Evolutionary conservation across 2,329 filamentous ascomycete species (phyloP).

Genomic region (Alternaria sp.): DNA sequence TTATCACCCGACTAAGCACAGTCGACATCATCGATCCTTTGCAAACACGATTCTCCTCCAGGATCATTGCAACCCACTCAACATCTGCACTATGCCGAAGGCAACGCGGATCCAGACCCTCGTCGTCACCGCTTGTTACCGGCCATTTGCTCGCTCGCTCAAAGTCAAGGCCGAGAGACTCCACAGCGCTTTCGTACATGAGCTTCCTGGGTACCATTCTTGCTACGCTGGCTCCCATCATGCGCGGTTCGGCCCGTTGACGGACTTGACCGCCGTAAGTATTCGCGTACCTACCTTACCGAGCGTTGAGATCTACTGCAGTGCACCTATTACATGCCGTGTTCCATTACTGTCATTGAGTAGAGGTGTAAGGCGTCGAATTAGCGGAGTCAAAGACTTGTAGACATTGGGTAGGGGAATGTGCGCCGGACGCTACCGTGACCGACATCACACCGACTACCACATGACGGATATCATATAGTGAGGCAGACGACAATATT

Average conservation of each 20-base stretch:
- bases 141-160: background rate
- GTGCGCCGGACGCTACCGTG: background rate
- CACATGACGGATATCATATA: background rate
- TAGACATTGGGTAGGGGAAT: background rate
- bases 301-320: background rate
- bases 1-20: background rate
- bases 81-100: conserved; percentile 3
- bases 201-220: background rate
- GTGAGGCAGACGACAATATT: background rate
- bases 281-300: conserved; percentile 2
- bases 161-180: background rate
- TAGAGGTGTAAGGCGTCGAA: background rate
- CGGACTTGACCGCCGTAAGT: background rate
- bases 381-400: background rate
- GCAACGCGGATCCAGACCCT: background rate
- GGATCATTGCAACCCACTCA: background rate
- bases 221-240: conserved; percentile 1
- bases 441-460: background rate
- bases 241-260: conserved; percentile 2
- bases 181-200: background rate
- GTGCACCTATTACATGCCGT: background rate
- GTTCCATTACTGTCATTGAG: background rate
- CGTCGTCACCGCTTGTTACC: conserved; percentile 3
- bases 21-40: background rate
- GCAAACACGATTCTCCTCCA: conserved; percentile 3